phyloP scores from a whole-genome alignment of 1,284 basidiomycete genomes.

The Cerrena zonata region DNA sequence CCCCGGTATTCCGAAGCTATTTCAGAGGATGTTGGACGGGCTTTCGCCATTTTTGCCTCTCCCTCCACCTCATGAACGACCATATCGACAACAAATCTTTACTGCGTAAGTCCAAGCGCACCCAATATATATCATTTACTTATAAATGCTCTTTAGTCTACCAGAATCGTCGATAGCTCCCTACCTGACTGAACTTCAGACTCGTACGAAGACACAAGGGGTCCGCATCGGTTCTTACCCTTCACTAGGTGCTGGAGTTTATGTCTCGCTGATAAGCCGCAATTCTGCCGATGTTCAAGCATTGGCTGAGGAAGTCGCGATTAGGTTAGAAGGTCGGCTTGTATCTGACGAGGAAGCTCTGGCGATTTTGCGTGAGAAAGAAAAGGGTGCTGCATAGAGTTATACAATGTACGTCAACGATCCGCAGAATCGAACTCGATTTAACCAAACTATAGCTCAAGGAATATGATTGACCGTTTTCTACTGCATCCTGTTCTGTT shows the following conservation, averaged over 20 bases:
- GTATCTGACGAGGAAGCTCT: slow-evolving; percentile 56
- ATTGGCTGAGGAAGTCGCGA: slow-evolving; percentile 67
- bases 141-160: slow-evolving; percentile 38
- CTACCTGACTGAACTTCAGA: slow-evolving; percentile 75
- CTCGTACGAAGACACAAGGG: slow-evolving; percentile 66
- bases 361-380: slow-evolving; percentile 27
- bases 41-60: slow-evolving; percentile 72
- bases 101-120: slow-evolving; percentile 50
- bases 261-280: slow-evolving; percentile 78
- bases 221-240: slow-evolving; percentile 85
- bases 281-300: slow-evolving; percentile 46
- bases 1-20: slow-evolving; percentile 85
- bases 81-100: slow-evolving; percentile 71
- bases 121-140: neutral
- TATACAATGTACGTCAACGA: too few relatives aligned
- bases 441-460: too few relatives aligned
- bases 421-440: too few relatives aligned
- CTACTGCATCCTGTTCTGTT: too few relatives aligned
- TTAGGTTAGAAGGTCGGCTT: slow-evolving; percentile 49
- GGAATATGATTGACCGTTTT: too few relatives aligned
- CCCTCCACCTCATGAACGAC: slow-evolving; percentile 64
- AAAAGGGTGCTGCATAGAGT: slow-evolving; percentile 15
- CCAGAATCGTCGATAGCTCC: slow-evolving; percentile 88
- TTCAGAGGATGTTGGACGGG: slow-evolving; percentile 73
- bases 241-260: slow-evolving; percentile 55